A percentile compares a stretch with the other conserved stretches of the same genome.
Conservation (phyloP, 805 yeast species). For the Candida tallmaniae region DNA sequence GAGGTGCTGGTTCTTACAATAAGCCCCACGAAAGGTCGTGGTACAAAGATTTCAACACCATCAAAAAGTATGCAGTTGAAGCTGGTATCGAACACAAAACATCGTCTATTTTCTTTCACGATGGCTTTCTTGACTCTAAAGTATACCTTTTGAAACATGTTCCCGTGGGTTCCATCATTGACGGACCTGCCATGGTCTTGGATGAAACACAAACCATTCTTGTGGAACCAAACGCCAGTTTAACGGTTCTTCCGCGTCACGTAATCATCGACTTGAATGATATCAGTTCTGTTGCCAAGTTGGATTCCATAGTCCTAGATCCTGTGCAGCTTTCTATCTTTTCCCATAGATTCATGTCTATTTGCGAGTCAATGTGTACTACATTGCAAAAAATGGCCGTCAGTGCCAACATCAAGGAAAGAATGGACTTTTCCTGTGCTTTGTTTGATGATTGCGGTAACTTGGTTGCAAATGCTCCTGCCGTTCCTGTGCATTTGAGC, state of each 20-base stretch:
- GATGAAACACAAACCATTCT: constrained; percentile 81
- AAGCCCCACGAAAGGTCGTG: constrained; percentile 47
- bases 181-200: constrained; percentile 74
- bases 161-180: constrained; percentile 45
- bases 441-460: constrained; percentile 73
- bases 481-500: constrained; percentile 81
- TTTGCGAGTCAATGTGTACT: constrained; percentile 87
- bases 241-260: constrained; percentile 56
- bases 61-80: constrained; percentile 12
- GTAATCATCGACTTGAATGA: constrained; percentile 42
- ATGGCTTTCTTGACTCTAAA: constrained; percentile 44
- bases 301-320: constrained; percentile 36
- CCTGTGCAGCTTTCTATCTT: constrained; percentile 74
- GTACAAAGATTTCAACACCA: constrained; percentile 30
- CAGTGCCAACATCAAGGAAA: constrained; percentile 77
- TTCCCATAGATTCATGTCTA: constrained; percentile 83
- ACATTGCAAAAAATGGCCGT: constrained; percentile 77
- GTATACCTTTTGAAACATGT: constrained; percentile 50
- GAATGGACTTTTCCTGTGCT: constrained; percentile 83
- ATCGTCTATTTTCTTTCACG: constrained; percentile 49
- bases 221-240: constrained; percentile 57
- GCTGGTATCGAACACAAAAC: constrained; percentile 2
- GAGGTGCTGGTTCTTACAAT: constrained; percentile 59
- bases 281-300: constrained; percentile 4
- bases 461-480: constrained; percentile 84